These are phyloP conservation scores for Wickerhamomyces queroliae DNA, from an alignment of 805 yeast genomes.

Conservation along the genomic window DNA sequence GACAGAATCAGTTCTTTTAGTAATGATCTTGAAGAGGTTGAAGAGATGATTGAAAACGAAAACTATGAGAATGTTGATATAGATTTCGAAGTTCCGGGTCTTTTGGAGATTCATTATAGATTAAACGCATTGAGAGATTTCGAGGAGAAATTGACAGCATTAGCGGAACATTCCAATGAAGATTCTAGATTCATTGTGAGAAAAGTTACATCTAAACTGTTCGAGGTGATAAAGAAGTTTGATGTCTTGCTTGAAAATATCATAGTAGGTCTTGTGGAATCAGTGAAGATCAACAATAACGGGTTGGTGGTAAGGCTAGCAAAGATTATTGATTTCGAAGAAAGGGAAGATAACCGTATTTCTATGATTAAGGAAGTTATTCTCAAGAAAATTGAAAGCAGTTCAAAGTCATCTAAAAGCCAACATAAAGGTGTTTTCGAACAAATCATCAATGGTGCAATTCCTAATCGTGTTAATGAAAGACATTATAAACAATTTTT, in stretches of 20 bases:
- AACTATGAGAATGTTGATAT: constrained; percentile 30
- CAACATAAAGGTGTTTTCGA: constrained; percentile 25
- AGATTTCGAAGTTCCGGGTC: constrained; percentile 43
- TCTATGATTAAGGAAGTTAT: constrained; percentile 26
- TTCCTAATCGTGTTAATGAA: constrained; percentile 35
- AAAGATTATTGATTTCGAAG: constrained; percentile 77
- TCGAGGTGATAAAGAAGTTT: constrained; percentile 48
- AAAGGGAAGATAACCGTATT: constrained; percentile 64
- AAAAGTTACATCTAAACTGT: constrained; percentile 40
- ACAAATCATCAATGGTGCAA: constrained; percentile 35
- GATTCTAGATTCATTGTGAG: constrained; percentile 66
- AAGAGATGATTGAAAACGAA: constrained; percentile 45
- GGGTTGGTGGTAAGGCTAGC: constrained; percentile 66
- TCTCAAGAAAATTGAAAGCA: constrained; percentile 24
- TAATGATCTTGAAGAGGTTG: constrained; percentile 42
- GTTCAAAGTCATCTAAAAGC: constrained; percentile 5
- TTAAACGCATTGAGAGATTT: constrained; percentile 72
- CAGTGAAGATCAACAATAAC: constrained; percentile 60
- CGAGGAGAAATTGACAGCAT: constrained; percentile 62
- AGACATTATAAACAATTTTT: constrained; percentile 63
- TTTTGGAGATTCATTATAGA: constrained; percentile 64
- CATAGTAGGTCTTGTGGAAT: constrained; percentile 67
- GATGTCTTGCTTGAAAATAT: constrained; percentile 58
- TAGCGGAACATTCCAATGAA: constrained; percentile 46
- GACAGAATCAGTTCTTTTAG: constrained; percentile 55